Evolutionary conservation across 2,329 filamentous ascomycete genomes (phyloP).

Genomic region (Coleophoma crateriformis): DNA sequence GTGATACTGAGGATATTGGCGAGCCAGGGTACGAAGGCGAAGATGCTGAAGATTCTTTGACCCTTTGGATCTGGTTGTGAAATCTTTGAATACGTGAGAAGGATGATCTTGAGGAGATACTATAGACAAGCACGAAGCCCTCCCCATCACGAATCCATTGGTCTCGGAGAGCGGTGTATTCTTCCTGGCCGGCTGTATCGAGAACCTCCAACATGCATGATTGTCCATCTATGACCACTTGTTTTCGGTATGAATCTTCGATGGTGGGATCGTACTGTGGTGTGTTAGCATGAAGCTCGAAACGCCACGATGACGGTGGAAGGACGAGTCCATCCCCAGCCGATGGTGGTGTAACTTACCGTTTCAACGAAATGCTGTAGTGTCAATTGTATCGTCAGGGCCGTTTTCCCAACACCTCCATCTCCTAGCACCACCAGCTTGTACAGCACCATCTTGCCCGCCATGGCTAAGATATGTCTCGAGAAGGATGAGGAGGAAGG

Average conservation of each 20-base stretch:
- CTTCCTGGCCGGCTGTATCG: conserved; percentile 96
- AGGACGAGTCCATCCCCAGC: no score
- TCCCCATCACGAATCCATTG: conserved; percentile 99
- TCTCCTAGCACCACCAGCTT: conserved; percentile 94
- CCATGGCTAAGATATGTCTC: conserved; percentile 44
- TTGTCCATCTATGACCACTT: conserved; percentile 88
- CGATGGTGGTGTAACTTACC: conserved; percentile 35
- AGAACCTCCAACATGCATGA: conserved; percentile 97
- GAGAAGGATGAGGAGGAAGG: neutral
- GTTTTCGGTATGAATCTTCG: conserved; percentile 83
- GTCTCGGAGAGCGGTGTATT: conserved; percentile 93
- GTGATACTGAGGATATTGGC: conserved; percentile 52
- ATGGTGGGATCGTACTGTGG: conserved; percentile 72
- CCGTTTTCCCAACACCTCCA: conserved; percentile 90
- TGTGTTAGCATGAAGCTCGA: conserved; percentile 11
- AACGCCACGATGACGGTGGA: neutral
- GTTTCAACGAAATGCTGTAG: conserved; percentile 98
- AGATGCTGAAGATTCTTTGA: conserved; percentile 82
- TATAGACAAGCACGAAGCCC: conserved; percentile 96
- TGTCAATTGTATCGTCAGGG: conserved; percentile 92
- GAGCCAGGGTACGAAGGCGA: conserved; percentile 75
- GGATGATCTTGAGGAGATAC: conserved; percentile 93
- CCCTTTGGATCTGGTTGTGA: conserved; percentile 93
- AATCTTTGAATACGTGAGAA: conserved; percentile 94
- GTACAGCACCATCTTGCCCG: conserved; percentile 92